Evolutionary conservation across 805 yeast genomes (phyloP).

Genomic region (Scheffersomyces lignosus): DNA sequence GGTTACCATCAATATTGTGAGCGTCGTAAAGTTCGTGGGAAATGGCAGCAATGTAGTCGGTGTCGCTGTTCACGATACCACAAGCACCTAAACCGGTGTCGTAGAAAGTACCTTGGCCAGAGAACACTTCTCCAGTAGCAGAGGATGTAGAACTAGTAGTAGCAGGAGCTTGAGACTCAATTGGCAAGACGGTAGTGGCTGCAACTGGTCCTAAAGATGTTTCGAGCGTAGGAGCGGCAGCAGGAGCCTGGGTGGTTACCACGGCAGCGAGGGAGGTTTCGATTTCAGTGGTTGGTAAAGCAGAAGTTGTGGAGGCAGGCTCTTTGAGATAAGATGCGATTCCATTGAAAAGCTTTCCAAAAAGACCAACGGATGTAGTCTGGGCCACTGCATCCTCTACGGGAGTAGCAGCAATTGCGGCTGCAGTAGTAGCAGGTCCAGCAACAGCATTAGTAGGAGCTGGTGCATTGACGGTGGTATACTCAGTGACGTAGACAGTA

Average conservation of each 20-base stretch:
- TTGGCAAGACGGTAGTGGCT: constrained; percentile 1
- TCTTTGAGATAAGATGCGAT: too few species aligned
- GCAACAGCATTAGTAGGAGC: constrained; percentile 8
- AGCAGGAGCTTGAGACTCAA: neutral
- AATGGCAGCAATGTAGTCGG: constrained; percentile 55
- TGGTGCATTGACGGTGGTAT: constrained; percentile 17
- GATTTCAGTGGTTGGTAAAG: neutral
- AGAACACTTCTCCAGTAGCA: constrained; percentile 8
- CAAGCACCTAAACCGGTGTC: constrained; percentile 51
- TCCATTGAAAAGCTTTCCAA: too few species aligned
- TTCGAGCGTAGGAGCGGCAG: constrained; percentile 3
- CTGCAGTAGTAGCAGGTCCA: constrained; percentile 10
- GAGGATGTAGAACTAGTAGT: constrained; percentile 1
- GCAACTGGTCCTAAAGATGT: constrained; percentile 1
- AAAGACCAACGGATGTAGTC: constrained; percentile 1
- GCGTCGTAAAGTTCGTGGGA: constrained; percentile 39
- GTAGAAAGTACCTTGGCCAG: constrained; percentile 51
- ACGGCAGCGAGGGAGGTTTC: neutral
- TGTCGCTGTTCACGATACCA: constrained; percentile 43
- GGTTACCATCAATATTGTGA: constrained; percentile 27
- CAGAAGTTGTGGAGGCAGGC: constrained; percentile 1
- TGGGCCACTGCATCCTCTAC: neutral
- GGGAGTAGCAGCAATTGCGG: neutral
- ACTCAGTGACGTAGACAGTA: constrained; percentile 23
- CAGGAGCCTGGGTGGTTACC: neutral